A percentile compares a stretch with the other conserved stretches of the same genome.
phyloP scores from a whole-genome alignment of 805 yeast species.

The Pichia cabralensis region DNA sequence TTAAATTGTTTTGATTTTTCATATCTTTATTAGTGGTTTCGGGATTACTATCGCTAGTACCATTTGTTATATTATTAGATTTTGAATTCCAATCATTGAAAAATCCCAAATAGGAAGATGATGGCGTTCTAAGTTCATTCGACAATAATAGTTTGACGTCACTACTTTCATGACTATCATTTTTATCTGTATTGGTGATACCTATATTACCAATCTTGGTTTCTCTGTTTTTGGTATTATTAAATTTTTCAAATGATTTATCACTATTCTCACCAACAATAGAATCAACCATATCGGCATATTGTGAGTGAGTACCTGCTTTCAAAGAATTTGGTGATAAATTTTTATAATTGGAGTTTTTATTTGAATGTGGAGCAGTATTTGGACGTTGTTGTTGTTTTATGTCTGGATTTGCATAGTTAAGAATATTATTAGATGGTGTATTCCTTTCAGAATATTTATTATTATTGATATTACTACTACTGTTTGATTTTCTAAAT shows the following conservation, averaged over 20 bases:
- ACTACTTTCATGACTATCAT: not conserved
- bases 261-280: conserved; percentile 4
- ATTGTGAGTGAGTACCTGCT: conserved; percentile 8
- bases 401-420: too few relatives aligned
- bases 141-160: too few relatives aligned
- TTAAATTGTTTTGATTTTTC: not conserved
- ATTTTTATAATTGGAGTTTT: not conserved
- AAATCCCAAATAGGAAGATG: not conserved
- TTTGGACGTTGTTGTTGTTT: conserved; percentile 4
- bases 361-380: conserved; percentile 5
- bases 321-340: too few relatives aligned
- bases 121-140: too few relatives aligned
- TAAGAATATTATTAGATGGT: not conserved
- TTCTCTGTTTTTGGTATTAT: not conserved
- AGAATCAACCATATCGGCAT: conserved; percentile 12
- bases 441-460: not conserved
- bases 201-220: conserved; percentile 6
- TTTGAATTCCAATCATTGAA: not conserved
- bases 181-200: conserved; percentile 2
- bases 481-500: conserved; percentile 2
- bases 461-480: not conserved
- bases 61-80: too few relatives aligned
- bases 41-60: not conserved
- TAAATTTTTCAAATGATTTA: not conserved
- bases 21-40: not conserved